Evolutionary conservation across 2,329 filamentous ascomycete genomes (phyloP).

Genomic region (Dissoconium aciculare): DNA sequence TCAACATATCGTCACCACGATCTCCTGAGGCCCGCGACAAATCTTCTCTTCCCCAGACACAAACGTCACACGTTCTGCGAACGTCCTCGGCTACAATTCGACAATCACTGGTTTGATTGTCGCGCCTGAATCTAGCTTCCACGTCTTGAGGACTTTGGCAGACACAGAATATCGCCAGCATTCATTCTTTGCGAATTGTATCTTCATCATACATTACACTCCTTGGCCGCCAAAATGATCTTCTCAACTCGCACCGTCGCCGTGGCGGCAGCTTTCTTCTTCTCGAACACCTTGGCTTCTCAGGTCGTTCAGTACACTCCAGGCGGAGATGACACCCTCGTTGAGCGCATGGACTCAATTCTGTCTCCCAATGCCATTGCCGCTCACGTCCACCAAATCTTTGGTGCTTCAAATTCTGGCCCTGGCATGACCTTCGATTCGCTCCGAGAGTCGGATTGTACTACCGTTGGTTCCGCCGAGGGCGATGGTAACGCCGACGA

Average conservation of each 20-base stretch:
- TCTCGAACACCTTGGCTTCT: slow-evolving; percentile 8
- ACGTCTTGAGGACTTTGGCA: not conserved
- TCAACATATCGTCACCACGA: too few species aligned
- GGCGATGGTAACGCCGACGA: slow-evolving; percentile 37
- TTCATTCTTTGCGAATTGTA: too few species aligned
- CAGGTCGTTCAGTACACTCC: slow-evolving; percentile 19
- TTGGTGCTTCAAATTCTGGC: slow-evolving; percentile 54
- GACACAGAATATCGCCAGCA: too few species aligned
- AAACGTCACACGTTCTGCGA: not conserved
- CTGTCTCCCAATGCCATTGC: slow-evolving; percentile 45
- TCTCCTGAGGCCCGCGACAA: too few species aligned
- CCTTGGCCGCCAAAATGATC: too few species aligned
- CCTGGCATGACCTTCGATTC: slow-evolving; percentile 46
- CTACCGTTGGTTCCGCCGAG: slow-evolving; percentile 14
- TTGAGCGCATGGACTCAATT: slow-evolving; percentile 52
- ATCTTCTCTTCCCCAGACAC: too few species aligned
- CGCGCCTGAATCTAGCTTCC: not conserved
- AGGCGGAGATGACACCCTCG: slow-evolving; percentile 25
- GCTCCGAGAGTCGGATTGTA: slow-evolving; percentile 44
- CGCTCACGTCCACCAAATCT: slow-evolving; percentile 52
- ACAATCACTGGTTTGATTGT: slow-evolving; percentile 1
- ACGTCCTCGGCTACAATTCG: too few species aligned
- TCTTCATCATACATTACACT: too few species aligned
- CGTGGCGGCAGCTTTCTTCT: slow-evolving; percentile 9
- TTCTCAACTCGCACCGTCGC: too few species aligned